Conservation (phyloP, 371 early-diverging fungal genomes). For the Phascolomyces articulosus region DNA sequence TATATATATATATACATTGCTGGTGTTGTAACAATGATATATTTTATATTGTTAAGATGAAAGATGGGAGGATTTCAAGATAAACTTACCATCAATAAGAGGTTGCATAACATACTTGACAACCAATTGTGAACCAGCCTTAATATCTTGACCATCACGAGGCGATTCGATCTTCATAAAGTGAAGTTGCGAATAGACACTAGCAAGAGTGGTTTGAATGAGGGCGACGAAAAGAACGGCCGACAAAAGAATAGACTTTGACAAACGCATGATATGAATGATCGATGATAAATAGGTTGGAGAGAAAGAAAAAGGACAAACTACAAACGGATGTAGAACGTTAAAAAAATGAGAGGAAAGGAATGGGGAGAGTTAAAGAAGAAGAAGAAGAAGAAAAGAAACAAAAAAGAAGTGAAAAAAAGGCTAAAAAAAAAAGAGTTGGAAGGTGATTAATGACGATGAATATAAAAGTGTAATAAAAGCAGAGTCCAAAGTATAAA, state of each 20-base stretch:
- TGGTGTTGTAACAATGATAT: too few species aligned
- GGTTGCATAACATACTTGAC: slow-evolving; percentile 56
- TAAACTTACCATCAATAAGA: slow-evolving; percentile 33
- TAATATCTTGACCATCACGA: slow-evolving; percentile 34
- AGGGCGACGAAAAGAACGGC: slow-evolving; percentile 22
- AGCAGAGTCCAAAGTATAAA: slow-evolving; percentile 1
- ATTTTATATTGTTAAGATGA: neutral
- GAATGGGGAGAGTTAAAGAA: too few species aligned
- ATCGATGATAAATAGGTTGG: slow-evolving; percentile 1
- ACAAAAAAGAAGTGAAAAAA: neutral
- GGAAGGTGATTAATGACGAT: neutral
- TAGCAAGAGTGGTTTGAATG: slow-evolving; percentile 32
- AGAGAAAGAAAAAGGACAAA: neutral
- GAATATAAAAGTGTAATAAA: too few species aligned
- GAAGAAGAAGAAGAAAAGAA: neutral
- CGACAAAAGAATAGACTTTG: slow-evolving; percentile 14
- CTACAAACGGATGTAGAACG: neutral
- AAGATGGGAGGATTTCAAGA: neutral
- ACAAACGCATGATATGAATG: slow-evolving; percentile 15
- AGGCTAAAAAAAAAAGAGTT: too few species aligned
- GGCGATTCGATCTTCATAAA: slow-evolving; percentile 53
- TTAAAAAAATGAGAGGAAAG: neutral
- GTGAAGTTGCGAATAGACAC: slow-evolving; percentile 48
- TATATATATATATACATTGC: too few species aligned
- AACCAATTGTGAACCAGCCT: slow-evolving; percentile 36